Evolutionary conservation across 179 eudicot genomes (phyloP).

Genomic region (Silene noctiflora): DNA sequence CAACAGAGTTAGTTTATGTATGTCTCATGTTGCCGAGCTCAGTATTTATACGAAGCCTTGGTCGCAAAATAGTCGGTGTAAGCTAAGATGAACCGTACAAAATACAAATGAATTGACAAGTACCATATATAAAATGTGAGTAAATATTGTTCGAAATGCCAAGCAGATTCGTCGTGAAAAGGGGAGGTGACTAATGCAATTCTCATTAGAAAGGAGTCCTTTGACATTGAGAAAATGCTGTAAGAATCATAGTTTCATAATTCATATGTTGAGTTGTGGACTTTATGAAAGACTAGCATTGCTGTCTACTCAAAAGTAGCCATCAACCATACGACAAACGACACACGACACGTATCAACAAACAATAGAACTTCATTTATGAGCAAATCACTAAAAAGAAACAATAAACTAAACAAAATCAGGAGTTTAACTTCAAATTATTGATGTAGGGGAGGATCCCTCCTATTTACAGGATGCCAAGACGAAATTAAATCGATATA

Average conservation of each 20-base stretch:
- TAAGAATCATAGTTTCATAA: not conserved
- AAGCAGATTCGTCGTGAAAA: not conserved
- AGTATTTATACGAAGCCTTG: constrained; percentile 1
- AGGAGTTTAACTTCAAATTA: too few species aligned
- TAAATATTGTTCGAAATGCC: not conserved
- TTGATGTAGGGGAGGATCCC: not conserved
- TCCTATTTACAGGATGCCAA: too few species aligned
- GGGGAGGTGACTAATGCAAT: not conserved
- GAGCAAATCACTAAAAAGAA: too few species aligned
- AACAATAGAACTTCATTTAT: not conserved
- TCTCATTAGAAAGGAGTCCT: not conserved
- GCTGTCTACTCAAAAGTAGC: too few species aligned
- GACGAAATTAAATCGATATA: too few species aligned
- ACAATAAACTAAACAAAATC: too few species aligned
- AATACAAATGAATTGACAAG: not conserved
- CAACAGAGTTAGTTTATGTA: not conserved
- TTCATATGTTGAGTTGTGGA: not conserved
- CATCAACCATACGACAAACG: too few species aligned
- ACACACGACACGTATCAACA: not conserved
- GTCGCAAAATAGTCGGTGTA: too few species aligned
- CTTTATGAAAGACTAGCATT: too few species aligned
- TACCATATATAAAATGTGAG: not conserved
- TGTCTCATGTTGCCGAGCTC: not conserved
- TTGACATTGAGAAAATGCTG: not conserved
- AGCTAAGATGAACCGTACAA: not conserved